A percentile compares a stretch with the other conserved stretches of the same genome.
Evolutionary conservation across 2,329 filamentous ascomycete genomes (phyloP).

Genomic region (Coniella lustricola): DNA sequence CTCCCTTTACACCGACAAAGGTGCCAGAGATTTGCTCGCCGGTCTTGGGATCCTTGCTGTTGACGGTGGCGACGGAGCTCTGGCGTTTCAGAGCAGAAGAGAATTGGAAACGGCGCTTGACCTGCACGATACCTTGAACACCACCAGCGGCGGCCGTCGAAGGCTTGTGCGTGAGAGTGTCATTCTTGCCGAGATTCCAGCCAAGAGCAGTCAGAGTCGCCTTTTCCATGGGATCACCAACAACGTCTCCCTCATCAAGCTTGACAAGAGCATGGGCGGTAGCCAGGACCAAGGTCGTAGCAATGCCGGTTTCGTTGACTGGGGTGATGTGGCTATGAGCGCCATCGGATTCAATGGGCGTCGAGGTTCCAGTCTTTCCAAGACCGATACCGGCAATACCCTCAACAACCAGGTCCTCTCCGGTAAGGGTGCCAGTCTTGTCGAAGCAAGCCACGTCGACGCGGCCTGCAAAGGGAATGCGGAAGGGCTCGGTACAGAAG

Average conservation of each 20-base stretch:
- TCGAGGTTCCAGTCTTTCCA: constrained; percentile 52
- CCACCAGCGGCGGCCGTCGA: constrained; percentile 38
- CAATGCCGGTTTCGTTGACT: constrained; percentile 62
- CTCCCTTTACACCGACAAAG: constrained; percentile 93
- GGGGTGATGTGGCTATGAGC: constrained; percentile 73
- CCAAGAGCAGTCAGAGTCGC: constrained; percentile 83
- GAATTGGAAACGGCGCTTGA: constrained; percentile 97
- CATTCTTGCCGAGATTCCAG: constrained; percentile 87
- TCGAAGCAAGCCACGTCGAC: constrained; percentile 97
- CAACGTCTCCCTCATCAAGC: constrained; percentile 92
- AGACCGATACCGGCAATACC: constrained; percentile 86
- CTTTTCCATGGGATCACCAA: constrained; percentile 99
- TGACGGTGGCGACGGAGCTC: constrained; percentile 83
- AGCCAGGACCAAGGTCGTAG: constrained; percentile 88
- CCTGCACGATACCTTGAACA: constrained; percentile 71
- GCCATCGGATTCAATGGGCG: constrained; percentile 65
- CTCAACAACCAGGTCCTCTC: constrained; percentile 93
- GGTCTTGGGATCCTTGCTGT: constrained; percentile 62
- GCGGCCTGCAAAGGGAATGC: constrained; percentile 91
- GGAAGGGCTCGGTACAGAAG: constrained; percentile 98
- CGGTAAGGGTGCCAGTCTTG: constrained; percentile 94
- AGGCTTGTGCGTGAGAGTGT: constrained; percentile 67
- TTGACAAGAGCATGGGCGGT: constrained; percentile 94
- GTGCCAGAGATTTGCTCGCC: constrained; percentile 75
- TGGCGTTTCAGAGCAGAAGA: constrained; percentile 94